Conservation (phyloP, 805 yeast genomes). For the Monosporozyma servazzii region DNA sequence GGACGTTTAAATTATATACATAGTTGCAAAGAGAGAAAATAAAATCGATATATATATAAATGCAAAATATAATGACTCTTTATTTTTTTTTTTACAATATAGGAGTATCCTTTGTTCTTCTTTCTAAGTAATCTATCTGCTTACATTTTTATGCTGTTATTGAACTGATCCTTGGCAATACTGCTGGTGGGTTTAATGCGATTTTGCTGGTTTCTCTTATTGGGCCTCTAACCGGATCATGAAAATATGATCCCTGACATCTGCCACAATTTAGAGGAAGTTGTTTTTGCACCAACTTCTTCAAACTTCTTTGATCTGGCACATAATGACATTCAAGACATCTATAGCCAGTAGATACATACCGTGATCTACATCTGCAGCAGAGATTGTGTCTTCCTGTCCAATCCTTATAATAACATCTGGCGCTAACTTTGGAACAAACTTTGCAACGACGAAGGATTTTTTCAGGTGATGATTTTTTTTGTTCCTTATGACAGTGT, state of each 20-base stretch:
- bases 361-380: slow-evolving; percentile 21
- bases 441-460: slow-evolving; percentile 18
- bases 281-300: slow-evolving; percentile 9
- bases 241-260: slow-evolving; percentile 12
- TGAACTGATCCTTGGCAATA: no score
- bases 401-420: slow-evolving; percentile 22
- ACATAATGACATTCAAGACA: slow-evolving; percentile 20
- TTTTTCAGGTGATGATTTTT: slow-evolving; percentile 11
- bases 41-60: no score
- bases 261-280: slow-evolving; percentile 5
- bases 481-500: slow-evolving; percentile 16
- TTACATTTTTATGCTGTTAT: not conserved
- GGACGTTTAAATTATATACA: no score
- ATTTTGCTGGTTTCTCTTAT: not conserved
- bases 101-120: not conserved
- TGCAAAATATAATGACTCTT: no score
- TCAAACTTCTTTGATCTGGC: slow-evolving; percentile 19
- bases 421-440: slow-evolving; percentile 18
- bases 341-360: slow-evolving; percentile 18
- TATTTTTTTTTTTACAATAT: no score
- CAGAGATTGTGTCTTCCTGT: slow-evolving; percentile 19
- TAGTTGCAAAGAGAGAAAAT: no score
- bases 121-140: not conserved
- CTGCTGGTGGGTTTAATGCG: not conserved
- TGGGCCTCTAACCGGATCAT: slow-evolving; percentile 15